Base-by-base conservation (phyloP, 2,329 filamentous ascomycete genomes). In the Arthrobotrys sinensis region DNA sequence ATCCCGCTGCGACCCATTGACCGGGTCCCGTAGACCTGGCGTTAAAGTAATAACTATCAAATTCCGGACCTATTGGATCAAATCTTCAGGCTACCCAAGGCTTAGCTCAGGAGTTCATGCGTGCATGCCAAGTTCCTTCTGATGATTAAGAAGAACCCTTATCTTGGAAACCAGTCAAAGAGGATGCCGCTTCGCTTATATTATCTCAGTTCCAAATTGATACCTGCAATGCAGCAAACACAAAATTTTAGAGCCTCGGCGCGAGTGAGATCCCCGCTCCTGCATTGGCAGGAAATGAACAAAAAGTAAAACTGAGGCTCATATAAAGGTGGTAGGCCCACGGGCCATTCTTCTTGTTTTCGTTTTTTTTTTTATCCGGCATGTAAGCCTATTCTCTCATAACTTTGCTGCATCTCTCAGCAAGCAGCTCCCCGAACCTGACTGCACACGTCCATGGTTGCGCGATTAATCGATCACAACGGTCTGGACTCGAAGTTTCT, bases 41-140 rank as follows among this genome's bases (percentile, higher is more conserved):
- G 43, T 10, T n/a, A 19, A 46, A 19, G 24, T 46, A 19, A 7
- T 6, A 19, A 2, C n/a, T 16, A 4, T 46, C 3, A 12, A 19
- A 19, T 4, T 14, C 38, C 2, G 12, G 38, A 43, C 38, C 38
- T 11, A 10, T 46, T 46, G n/a, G 43, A 19, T 16, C 43, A 19
- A 19, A 46, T 19, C 3, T 19, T 46, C 43, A 16, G 43, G n/a
- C 43, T 46, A 14, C 38, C n/a, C n/a, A n/a, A n/a, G n/a, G n/a
- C n/a, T n/a, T n/a, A n/a, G n/a, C n/a, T 43, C 38, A 46, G 43
- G 43, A 19, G 43, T 46, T 46, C 43, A 19, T 46, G n/a, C 43
- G 10, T 16, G 43, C 1, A 19, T 19, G 43, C 43, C 43, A 46
- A 46, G 43, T 19, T 1, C 36, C 36, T 40, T 8, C 8, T 14